Conservation (phyloP, 1,284 basidiomycete species). For the Sporisorium exsertum region DNA sequence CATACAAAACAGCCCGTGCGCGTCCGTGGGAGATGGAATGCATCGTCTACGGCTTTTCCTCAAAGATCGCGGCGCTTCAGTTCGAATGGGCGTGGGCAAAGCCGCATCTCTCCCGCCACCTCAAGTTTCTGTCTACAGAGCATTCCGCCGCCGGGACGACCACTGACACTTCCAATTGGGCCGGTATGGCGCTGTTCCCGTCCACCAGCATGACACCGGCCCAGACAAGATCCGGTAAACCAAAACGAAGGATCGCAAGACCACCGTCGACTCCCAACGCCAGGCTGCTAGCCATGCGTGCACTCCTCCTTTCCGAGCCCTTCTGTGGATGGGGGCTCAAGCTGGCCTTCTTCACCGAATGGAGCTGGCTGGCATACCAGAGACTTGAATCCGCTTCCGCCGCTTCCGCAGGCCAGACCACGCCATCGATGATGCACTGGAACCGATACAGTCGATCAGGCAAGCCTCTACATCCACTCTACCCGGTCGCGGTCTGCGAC, state of each 20-base stretch:
- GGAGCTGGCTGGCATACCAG: slow-evolving; percentile 50
- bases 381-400: slow-evolving; percentile 12
- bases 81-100: slow-evolving; percentile 96
- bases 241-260: slow-evolving; percentile 23
- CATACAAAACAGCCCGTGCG: slow-evolving; percentile 78
- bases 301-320: slow-evolving; percentile 62
- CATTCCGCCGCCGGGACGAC: background rate
- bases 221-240: slow-evolving; percentile 30
- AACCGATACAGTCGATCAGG: slow-evolving; percentile 35
- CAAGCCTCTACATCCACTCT: slow-evolving; percentile 34
- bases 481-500: slow-evolving; percentile 53
- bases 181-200: slow-evolving; percentile 49
- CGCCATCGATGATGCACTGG: background rate
- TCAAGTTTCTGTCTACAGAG: slow-evolving; percentile 57
- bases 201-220: slow-evolving; percentile 39
- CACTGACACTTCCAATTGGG: slow-evolving; percentile 8
- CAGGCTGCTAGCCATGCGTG: slow-evolving; percentile 65
- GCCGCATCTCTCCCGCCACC: slow-evolving; percentile 72
- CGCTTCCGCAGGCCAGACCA: background rate
- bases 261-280: slow-evolving; percentile 53
- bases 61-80: slow-evolving; percentile 82
- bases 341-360: slow-evolving; percentile 64
- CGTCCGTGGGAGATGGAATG: slow-evolving; percentile 91
- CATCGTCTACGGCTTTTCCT: slow-evolving; percentile 88
- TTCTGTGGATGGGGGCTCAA: slow-evolving; percentile 64